Evolutionary conservation across 2,329 filamentous ascomycete genomes (phyloP).

Genomic region (Pseudopithomyces maydicus): DNA sequence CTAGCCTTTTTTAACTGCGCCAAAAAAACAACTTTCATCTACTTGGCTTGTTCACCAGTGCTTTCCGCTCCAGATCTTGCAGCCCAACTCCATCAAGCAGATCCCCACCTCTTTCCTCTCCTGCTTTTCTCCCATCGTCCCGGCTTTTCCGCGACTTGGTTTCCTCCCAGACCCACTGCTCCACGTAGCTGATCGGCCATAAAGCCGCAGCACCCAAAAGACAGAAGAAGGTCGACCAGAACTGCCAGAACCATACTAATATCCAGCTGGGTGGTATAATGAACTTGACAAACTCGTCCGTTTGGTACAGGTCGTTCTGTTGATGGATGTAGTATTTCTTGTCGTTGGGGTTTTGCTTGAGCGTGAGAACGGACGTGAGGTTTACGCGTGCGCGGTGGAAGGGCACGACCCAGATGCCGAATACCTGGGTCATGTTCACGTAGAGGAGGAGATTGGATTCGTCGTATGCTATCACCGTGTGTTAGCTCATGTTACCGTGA

Average conservation of each 20-base stretch:
- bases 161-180: conserved; percentile 43
- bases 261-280: conserved; percentile 63
- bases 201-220: conserved; percentile 61
- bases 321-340: conserved; percentile 71
- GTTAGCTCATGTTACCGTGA: not conserved
- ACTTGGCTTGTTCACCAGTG: conserved; percentile 8
- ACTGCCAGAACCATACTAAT: conserved; percentile 66
- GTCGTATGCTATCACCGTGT: conserved; percentile 65
- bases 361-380: conserved; percentile 70
- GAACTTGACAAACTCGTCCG: conserved; percentile 76
- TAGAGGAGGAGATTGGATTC: conserved; percentile 70
- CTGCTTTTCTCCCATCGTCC: not conserved
- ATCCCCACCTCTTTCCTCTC: not conserved
- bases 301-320: conserved; percentile 84
- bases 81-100: conserved; percentile 16
- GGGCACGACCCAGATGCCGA: conserved; percentile 77
- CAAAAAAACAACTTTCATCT: not conserved
- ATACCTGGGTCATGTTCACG: conserved; percentile 73
- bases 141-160: conserved; percentile 6
- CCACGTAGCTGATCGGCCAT: conserved; percentile 57
- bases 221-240: conserved; percentile 68
- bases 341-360: conserved; percentile 54
- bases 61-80: conserved; percentile 17
- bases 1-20: not conserved
- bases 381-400: conserved; percentile 72